Conservation (phyloP, 164 flowering plant species). For the Nymphaea colorata region DNA sequence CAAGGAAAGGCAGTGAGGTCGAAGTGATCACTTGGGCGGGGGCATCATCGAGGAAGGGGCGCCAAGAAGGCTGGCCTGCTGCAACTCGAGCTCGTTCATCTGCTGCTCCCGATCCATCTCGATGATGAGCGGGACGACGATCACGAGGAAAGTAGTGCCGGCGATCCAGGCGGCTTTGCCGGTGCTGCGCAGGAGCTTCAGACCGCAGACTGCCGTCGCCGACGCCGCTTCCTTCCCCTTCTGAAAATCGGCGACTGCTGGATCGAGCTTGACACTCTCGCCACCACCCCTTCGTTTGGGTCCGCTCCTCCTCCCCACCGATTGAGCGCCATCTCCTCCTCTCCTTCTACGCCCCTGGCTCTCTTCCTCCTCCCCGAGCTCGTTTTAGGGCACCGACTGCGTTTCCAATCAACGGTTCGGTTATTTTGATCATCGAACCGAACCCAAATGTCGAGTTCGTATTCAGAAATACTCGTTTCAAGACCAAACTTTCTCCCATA, state of each 20-base stretch:
- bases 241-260: background rate
- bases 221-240: background rate
- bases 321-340: background rate
- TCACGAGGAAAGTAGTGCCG: background rate
- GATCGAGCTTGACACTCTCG: background rate
- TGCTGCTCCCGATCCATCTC: background rate
- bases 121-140: background rate
- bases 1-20: too few species aligned
- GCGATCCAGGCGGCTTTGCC: background rate
- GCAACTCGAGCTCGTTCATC: background rate
- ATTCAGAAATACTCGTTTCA: too few species aligned
- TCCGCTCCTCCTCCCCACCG: background rate
- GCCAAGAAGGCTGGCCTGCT: background rate
- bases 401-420: too few species aligned
- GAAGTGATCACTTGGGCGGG: too few species aligned
- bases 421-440: too few species aligned
- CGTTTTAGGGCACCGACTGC: too few species aligned
- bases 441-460: too few species aligned
- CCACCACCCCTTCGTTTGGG: conserved; percentile 2
- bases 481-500: too few species aligned
- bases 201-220: background rate
- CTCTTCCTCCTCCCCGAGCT: background rate
- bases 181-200: background rate
- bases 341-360: background rate
- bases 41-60: background rate